Evolutionary conservation across 2,329 filamentous ascomycete genomes (phyloP).

Genomic region (Fusarium sp.): DNA sequence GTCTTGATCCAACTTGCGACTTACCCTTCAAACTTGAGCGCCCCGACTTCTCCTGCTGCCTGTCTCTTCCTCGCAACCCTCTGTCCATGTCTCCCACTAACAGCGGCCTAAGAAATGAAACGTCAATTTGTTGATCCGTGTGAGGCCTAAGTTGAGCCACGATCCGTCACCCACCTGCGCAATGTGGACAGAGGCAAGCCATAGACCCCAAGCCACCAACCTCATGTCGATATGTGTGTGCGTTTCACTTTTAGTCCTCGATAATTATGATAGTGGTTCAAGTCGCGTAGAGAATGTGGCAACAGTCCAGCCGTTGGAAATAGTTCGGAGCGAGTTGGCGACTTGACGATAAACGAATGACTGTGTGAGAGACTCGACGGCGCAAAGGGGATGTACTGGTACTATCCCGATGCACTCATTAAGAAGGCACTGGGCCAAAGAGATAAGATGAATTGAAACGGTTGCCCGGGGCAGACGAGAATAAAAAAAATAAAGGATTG

Average conservation of each 20-base stretch:
- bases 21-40: constrained; percentile 47
- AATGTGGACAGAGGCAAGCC: constrained; percentile 40
- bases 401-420: constrained; percentile 17
- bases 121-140: neutral
- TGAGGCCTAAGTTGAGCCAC: constrained; percentile 1
- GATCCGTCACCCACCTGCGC: constrained; percentile 27
- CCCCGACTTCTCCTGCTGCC: constrained; percentile 21
- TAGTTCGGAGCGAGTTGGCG: neutral
- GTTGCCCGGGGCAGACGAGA: constrained; percentile 44
- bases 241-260: no score
- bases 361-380: constrained; percentile 9
- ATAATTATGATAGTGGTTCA: constrained; percentile 4
- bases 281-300: constrained; percentile 28
- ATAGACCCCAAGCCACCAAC: constrained; percentile 22
- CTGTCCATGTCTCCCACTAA: constrained; percentile 28
- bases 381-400: neutral
- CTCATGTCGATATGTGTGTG: constrained; percentile 26
- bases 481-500: constrained; percentile 23
- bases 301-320: constrained; percentile 50
- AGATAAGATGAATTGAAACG: constrained; percentile 25
- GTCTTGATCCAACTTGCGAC: neutral
- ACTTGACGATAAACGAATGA: constrained; percentile 28
- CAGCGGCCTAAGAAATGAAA: constrained; percentile 33
- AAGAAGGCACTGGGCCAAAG: constrained; percentile 18
- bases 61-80: constrained; percentile 37